Conservation (phyloP, 306 rosid genomes). For the Cicer yamashitae region DNA sequence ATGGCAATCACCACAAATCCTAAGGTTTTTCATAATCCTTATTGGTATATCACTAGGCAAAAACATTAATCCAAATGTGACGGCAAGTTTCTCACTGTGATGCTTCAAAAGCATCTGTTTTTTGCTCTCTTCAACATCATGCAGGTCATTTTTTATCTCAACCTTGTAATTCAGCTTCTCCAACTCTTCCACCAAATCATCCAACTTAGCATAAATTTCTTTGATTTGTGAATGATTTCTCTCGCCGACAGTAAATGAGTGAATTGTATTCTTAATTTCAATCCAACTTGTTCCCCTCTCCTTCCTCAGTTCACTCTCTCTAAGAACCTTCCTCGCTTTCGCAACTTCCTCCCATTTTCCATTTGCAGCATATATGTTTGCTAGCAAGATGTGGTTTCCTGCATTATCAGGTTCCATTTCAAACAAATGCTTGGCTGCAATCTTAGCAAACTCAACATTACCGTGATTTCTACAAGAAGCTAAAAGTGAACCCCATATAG, state of each 20-base stretch:
- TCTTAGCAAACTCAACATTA: conserved; percentile 72
- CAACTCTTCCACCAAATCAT: conserved; percentile 65
- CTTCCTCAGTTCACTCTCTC: conserved; percentile 73
- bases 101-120: conserved; percentile 77
- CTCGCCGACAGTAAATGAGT: conserved; percentile 82
- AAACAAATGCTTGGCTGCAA: conserved; percentile 76
- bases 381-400: conserved; percentile 80
- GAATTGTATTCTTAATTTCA: conserved; percentile 71
- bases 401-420: conserved; percentile 84
- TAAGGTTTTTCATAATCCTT: conserved; percentile 89
- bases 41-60: conserved; percentile 70
- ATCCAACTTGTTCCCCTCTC: conserved; percentile 90
- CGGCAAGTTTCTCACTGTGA: conserved; percentile 88
- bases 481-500: conserved; percentile 89
- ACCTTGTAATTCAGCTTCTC: conserved; percentile 63
- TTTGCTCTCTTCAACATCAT: conserved; percentile 67
- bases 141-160: conserved; percentile 70
- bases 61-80: conserved; percentile 74
- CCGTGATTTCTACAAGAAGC: conserved; percentile 77
- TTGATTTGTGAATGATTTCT: conserved; percentile 64
- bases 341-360: conserved; percentile 85
- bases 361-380: conserved; percentile 76
- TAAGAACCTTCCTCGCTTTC: conserved; percentile 68
- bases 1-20: conserved; percentile 94
- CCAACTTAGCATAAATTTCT: conserved; percentile 64